These are phyloP conservation scores for Pyricularia grisea DNA, from an alignment of 2,329 filamentous ascomycete genomes.

Conservation along the genomic window DNA sequence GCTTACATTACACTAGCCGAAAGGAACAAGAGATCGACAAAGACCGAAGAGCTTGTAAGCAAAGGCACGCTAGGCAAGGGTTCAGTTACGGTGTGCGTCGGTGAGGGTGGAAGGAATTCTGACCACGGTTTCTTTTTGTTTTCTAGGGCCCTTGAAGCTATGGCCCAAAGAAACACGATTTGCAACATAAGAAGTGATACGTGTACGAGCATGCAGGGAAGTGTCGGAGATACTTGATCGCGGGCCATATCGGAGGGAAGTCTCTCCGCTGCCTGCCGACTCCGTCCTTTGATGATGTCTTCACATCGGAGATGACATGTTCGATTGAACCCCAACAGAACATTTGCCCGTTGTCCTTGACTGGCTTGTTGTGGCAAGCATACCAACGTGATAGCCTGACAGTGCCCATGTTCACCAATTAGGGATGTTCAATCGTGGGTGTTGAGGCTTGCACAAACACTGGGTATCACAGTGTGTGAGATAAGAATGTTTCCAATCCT, in stretches of 20 bases:
- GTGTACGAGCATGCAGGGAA: not conserved
- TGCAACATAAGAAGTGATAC: not conserved
- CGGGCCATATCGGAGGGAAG: not conserved
- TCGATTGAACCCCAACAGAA: no score
- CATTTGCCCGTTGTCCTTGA: no score
- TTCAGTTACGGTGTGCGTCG: not conserved
- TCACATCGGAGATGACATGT: no score
- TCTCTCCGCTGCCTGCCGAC: not conserved
- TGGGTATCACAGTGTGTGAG: no score
- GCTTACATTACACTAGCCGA: not conserved
- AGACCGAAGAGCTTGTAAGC: not conserved
- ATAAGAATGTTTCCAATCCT: no score
- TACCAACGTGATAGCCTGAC: no score
- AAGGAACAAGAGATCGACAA: not conserved
- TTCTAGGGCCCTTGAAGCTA: not conserved
- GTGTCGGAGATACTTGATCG: not conserved
- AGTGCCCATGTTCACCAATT: no score
- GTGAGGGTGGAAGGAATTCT: not conserved
- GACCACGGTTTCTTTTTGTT: not conserved
- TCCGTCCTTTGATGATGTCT: not conserved
- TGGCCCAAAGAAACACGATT: not conserved
- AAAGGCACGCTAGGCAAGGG: not conserved
- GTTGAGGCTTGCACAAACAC: no score
- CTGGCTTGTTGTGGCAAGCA: no score
- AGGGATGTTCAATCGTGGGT: no score